Conservation (phyloP, 352 stramenopile species). For the Peronospora farinosa region DNA sequence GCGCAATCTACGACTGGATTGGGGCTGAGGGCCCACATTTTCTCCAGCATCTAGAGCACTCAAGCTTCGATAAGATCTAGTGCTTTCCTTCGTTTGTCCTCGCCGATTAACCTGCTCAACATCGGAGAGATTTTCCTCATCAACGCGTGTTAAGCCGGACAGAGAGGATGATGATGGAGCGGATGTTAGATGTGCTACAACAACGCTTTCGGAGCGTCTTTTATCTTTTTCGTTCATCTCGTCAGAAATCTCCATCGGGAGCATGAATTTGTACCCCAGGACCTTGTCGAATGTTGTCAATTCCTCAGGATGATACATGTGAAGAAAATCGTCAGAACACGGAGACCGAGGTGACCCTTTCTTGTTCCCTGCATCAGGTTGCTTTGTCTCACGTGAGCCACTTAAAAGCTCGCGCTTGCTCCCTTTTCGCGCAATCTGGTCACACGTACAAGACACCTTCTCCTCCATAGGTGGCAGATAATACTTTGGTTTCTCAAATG, state of each 20-base stretch:
- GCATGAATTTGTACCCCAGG: conserved; percentile 85
- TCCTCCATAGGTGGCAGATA: conserved; percentile 20
- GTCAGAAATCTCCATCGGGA: conserved; percentile 68
- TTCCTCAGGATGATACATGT: conserved; percentile 83
- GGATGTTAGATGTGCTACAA: conserved; percentile 42
- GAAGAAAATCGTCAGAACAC: conserved; percentile 68
- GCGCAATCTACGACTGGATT: conserved; percentile 22
- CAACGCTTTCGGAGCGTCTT: conserved; percentile 33
- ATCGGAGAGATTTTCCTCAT: conserved; percentile 46
- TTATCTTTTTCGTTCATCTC: conserved; percentile 53
- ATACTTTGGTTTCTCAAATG: conserved; percentile 57
- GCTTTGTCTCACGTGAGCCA: conserved; percentile 1
- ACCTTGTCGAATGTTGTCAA: conserved; percentile 83
- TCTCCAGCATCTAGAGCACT: conserved; percentile 68
- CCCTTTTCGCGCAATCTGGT: conserved; percentile 21
- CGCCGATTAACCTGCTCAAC: conserved; percentile 21
- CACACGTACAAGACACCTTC: conserved; percentile 20
- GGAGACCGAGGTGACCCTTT: conserved; percentile 21
- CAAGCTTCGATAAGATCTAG: conserved; percentile 55
- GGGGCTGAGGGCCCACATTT: conserved; percentile 34
- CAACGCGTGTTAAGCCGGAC: conserved; percentile 28
- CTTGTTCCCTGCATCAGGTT: conserved; percentile 8
- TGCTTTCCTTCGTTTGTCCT: conserved; percentile 26
- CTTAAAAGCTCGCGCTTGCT: conserved; percentile 8
- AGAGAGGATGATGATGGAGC: conserved; percentile 43